phyloP scores from a whole-genome alignment of 352 stramenopile species.

The Phytophthora pini region DNA sequence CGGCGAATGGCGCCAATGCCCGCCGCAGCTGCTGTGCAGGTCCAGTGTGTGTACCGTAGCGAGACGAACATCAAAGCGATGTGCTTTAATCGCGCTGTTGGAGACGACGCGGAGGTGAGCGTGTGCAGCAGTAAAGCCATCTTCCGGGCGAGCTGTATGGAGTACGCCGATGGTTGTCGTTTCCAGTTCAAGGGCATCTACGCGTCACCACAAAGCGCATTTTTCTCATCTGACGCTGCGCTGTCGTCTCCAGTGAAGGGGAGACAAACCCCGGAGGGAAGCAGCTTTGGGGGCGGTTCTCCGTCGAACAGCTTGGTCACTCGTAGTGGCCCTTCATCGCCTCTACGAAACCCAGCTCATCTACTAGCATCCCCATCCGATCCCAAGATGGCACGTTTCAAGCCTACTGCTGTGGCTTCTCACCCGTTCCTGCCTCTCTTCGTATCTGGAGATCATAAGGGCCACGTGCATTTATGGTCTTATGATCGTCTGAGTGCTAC shows the following conservation, averaged over 20 bases:
- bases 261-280: constrained; percentile 18
- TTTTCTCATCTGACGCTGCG: constrained; percentile 40
- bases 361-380: constrained; percentile 41
- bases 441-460: constrained; percentile 83
- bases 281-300: constrained; percentile 26
- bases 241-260: constrained; percentile 35
- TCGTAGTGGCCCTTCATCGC: constrained; percentile 33
- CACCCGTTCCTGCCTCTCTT: constrained; percentile 85
- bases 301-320: constrained; percentile 31
- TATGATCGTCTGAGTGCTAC: constrained; percentile 82
- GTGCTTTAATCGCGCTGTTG: constrained; percentile 75
- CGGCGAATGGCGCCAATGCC: constrained; percentile 53
- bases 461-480: constrained; percentile 83
- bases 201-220: constrained; percentile 51
- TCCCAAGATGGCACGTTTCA: constrained; percentile 69
- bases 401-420: constrained; percentile 73
- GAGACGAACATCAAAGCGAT: constrained; percentile 87
- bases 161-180: constrained; percentile 73
- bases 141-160: constrained; percentile 63
- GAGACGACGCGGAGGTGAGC: constrained; percentile 66
- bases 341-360: constrained; percentile 38
- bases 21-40: constrained; percentile 40
- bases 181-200: constrained; percentile 89
- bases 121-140: constrained; percentile 82
- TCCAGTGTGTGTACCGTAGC: constrained; percentile 79